phyloP scores from a whole-genome alignment of 192 early-diverging fungal genomes.

The Umbelopsis sp. region DNA sequence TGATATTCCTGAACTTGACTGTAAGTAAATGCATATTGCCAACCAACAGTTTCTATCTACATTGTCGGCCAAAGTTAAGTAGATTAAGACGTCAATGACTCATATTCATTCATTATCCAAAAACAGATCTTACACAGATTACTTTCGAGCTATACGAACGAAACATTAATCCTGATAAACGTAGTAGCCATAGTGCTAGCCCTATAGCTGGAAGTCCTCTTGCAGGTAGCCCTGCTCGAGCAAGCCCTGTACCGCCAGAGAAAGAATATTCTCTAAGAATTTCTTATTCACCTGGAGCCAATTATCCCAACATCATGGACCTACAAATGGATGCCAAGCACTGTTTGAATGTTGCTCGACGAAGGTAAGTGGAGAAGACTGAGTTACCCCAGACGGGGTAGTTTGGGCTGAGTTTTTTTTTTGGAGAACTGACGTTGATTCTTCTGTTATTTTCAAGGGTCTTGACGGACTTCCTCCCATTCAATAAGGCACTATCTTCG shows the following conservation, averaged over 20 bases:
- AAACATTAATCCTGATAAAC: conserved; percentile 48
- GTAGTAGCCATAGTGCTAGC: conserved; percentile 17
- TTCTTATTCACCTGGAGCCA: conserved; percentile 88
- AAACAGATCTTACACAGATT: conserved; percentile 90
- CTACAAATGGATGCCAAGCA: conserved; percentile 84
- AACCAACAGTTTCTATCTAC: no score
- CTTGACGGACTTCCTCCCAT: conserved; percentile 10
- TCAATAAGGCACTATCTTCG: background rate
- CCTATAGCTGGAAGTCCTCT: conserved; percentile 8
- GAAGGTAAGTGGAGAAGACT: conserved; percentile 66
- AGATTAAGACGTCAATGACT: no score
- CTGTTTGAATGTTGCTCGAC: conserved; percentile 79
- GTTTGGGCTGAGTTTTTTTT: background rate
- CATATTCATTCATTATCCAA: conserved; percentile 4
- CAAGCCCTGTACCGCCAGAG: conserved; percentile 27
- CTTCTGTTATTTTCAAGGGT: background rate
- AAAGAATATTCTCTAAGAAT: conserved; percentile 90
- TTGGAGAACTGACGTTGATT: conserved; percentile 14
- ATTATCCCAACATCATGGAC: conserved; percentile 89
- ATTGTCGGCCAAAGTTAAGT: no score
- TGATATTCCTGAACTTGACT: conserved; percentile 88
- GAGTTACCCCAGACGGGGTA: background rate
- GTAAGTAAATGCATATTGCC: conserved; percentile 52
- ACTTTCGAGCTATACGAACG: conserved; percentile 97
- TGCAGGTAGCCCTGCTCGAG: background rate